phyloP scores from a whole-genome alignment of 495 filamentous ascomycete genomes.

The Terfezia claveryi region DNA sequence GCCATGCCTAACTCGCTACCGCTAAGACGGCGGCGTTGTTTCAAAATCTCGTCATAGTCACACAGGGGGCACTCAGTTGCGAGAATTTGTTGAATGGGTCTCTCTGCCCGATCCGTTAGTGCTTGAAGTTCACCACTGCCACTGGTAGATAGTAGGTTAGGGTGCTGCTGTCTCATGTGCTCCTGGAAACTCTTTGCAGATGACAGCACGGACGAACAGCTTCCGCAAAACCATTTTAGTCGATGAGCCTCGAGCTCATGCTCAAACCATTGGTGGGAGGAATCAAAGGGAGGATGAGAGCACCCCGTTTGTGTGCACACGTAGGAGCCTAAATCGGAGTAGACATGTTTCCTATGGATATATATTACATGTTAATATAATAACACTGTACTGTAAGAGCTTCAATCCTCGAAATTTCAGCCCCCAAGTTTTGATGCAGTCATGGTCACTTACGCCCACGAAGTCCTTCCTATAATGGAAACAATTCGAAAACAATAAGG shows the following conservation, averaged over 20 bases:
- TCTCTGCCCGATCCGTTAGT: too few species aligned
- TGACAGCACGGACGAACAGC: too few species aligned
- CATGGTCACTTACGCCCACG: not conserved
- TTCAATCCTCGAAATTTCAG: not conserved
- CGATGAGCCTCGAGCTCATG: constrained; percentile 1
- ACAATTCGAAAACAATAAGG: constrained; percentile 1
- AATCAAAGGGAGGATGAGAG: not conserved
- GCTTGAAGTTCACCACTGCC: too few species aligned
- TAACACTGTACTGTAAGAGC: not conserved
- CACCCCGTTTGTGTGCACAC: constrained; percentile 1
- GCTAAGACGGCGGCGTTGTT: too few species aligned
- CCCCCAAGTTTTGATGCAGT: too few species aligned
- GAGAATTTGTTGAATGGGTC: too few species aligned
- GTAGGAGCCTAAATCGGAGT: constrained; percentile 1
- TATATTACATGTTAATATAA: not conserved
- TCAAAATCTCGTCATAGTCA: too few species aligned
- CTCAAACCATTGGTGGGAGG: not conserved
- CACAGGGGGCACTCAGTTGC: too few species aligned
- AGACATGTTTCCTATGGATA: constrained; percentile 1
- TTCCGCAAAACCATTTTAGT: not conserved
- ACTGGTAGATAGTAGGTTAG: too few species aligned
- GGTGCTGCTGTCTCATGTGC: too few species aligned
- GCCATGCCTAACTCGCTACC: too few species aligned
- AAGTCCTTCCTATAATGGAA: not conserved
- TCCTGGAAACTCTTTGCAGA: too few species aligned